These are phyloP conservation scores for Meredithiella fracta DNA, from an alignment of 2,329 filamentous ascomycete species.

Conservation along the genomic window DNA sequence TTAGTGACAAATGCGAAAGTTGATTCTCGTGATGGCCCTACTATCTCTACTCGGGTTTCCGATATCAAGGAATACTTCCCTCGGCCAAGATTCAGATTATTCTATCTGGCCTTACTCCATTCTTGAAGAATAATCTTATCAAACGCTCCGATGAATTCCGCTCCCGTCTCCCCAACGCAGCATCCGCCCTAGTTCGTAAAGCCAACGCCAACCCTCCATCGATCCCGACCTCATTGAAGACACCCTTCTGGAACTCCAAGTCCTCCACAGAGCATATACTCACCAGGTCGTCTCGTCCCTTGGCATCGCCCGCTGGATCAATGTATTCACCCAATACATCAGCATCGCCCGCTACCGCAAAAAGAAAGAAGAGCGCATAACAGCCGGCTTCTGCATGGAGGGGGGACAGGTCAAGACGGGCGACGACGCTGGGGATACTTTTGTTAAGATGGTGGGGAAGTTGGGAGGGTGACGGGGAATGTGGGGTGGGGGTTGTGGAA, in stretches of 20 bases:
- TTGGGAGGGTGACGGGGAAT: constrained; percentile 52
- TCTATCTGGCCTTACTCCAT: constrained; percentile 49
- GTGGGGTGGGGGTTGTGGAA: constrained; percentile 53
- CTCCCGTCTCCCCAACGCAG: constrained; percentile 34
- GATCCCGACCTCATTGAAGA: constrained; percentile 56
- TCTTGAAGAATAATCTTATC: constrained; percentile 53
- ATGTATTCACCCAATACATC: constrained; percentile 61
- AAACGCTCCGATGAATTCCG: constrained; percentile 51
- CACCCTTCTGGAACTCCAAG: constrained; percentile 51
- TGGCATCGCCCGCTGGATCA: constrained; percentile 59
- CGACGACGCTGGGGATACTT: constrained; percentile 48
- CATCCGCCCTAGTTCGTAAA: constrained; percentile 6
- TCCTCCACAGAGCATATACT: constrained; percentile 48
- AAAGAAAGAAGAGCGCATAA: constrained; percentile 30
- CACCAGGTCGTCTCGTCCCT: constrained; percentile 46
- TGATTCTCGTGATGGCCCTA: constrained; percentile 32
- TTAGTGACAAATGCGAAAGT: constrained; percentile 19
- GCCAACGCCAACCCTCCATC: constrained; percentile 23
- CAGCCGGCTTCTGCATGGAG: constrained; percentile 63
- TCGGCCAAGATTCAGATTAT: constrained; percentile 46
- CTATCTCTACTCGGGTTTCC: constrained; percentile 6
- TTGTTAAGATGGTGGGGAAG: constrained; percentile 62
- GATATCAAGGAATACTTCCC: constrained; percentile 36
- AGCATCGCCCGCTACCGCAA: constrained; percentile 57
- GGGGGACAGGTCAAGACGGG: constrained; percentile 58